Conservation (phyloP, 2,329 filamentous ascomycete genomes). For the Epicoccum sorghinum region DNA sequence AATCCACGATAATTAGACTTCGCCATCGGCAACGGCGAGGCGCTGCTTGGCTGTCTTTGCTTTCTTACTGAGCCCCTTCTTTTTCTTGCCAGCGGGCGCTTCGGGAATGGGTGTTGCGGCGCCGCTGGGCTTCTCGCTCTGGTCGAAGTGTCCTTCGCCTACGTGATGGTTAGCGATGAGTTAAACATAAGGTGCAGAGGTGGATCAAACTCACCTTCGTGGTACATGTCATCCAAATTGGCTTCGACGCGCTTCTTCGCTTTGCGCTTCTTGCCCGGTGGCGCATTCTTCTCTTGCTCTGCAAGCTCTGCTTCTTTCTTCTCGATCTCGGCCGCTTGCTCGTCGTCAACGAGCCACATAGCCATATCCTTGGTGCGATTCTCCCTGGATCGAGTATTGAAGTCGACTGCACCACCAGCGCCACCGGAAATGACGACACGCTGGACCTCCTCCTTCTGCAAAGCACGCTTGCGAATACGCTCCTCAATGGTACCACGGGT, state of each 20-base stretch:
- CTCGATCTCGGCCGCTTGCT: slow-evolving; percentile 93
- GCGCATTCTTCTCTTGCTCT: slow-evolving; percentile 63
- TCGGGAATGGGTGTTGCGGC: slow-evolving; percentile 78
- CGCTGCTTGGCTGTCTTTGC: slow-evolving; percentile 59
- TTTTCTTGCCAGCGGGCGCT: slow-evolving; percentile 50
- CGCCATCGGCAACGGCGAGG: slow-evolving; percentile 56
- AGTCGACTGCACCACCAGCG: slow-evolving; percentile 83
- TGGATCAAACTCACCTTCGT: slow-evolving; percentile 76
- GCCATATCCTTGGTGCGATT: slow-evolving; percentile 98
- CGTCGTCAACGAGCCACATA: slow-evolving; percentile 97
- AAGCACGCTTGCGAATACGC: slow-evolving; percentile 91
- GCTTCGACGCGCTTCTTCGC: slow-evolving; percentile 66
- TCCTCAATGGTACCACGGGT: slow-evolving; percentile 97
- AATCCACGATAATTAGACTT: slow-evolving; percentile 28
- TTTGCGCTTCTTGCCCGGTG: slow-evolving; percentile 59
- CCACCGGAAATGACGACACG: slow-evolving; percentile 95
- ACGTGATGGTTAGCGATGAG: slow-evolving; percentile 33
- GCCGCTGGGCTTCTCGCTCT: slow-evolving; percentile 82
- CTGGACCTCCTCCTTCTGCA: slow-evolving; percentile 99
- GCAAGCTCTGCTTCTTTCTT: slow-evolving; percentile 86
- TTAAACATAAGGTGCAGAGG: not conserved
- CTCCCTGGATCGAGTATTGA: slow-evolving; percentile 89
- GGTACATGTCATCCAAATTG: slow-evolving; percentile 94
- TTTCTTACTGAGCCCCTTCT: slow-evolving; percentile 55
- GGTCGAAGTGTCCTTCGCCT: slow-evolving; percentile 98